These are phyloP conservation scores for Adansonia digitata DNA, from an alignment of 345 rosid genomes.

Conservation along the genomic window DNA sequence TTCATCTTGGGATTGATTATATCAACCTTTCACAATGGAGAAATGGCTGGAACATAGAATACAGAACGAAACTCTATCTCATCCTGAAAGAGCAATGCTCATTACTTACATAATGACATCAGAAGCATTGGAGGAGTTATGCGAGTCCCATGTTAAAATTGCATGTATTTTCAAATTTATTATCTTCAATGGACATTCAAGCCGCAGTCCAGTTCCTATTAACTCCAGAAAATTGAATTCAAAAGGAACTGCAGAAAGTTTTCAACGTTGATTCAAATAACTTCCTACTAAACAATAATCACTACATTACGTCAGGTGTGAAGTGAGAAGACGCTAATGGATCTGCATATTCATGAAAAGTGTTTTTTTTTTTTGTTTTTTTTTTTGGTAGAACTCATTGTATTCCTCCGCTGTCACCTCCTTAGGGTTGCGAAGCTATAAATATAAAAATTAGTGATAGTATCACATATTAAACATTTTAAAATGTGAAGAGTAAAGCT, in stretches of 20 bases:
- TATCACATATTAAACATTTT: not conserved
- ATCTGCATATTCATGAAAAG: conserved; percentile 89
- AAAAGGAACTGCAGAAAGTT: not conserved
- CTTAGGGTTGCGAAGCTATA: conserved; percentile 90
- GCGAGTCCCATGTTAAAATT: not conserved
- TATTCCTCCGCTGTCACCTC: conserved; percentile 82
- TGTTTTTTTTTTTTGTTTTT: no score
- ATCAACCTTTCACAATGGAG: conserved; percentile 82
- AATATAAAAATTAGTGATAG: conserved; percentile 1
- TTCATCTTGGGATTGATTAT: conserved; percentile 81
- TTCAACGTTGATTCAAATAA: not conserved
- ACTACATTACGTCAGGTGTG: conserved; percentile 73
- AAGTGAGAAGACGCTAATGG: conserved; percentile 94
- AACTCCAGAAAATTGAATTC: not conserved
- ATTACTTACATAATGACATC: not conserved
- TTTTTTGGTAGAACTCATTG: conserved; percentile 85
- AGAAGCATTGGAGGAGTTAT: not conserved
- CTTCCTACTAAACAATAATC: not conserved
- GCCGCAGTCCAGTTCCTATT: not conserved
- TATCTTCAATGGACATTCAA: not conserved
- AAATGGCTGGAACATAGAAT: conserved; percentile 76
- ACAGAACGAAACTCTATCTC: conserved; percentile 98
- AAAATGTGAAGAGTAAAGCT: not conserved
- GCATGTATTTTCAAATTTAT: not conserved
- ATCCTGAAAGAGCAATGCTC: conserved; percentile 48